These are phyloP conservation scores for Pseudoturritis turrita DNA, from an alignment of 345 rosid genomes.

Conservation along the genomic window DNA sequence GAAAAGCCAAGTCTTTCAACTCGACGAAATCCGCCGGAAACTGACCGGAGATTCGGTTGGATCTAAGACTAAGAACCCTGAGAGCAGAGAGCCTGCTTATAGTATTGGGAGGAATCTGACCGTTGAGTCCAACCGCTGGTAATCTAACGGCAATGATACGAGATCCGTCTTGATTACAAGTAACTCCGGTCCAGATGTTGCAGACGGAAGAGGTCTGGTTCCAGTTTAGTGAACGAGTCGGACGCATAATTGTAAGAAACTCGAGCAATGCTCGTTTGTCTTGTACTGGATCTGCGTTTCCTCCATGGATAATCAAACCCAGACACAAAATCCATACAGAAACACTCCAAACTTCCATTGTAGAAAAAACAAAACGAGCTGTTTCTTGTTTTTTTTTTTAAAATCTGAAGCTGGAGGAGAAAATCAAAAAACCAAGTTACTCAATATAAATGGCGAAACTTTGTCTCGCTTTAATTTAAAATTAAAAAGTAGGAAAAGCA, in stretches of 20 bases:
- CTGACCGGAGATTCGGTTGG: constrained; percentile 60
- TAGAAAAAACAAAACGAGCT: constrained; percentile 40
- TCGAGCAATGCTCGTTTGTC: constrained; percentile 89
- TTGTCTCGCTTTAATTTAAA: constrained; percentile 39
- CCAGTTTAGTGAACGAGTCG: constrained; percentile 76
- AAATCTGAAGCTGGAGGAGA: constrained; percentile 14
- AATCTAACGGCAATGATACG: constrained; percentile 64
- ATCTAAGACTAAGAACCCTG: constrained; percentile 81
- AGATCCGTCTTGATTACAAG: constrained; percentile 60
- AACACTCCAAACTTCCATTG: constrained; percentile 30
- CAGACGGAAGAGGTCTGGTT: constrained; percentile 52
- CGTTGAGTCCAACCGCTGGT: constrained; percentile 83
- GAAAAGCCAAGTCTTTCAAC: constrained; percentile 59
- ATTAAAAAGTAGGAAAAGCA: constrained; percentile 17
- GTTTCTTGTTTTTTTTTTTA: constrained; percentile 40
- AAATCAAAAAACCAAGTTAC: background rate
- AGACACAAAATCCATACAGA: constrained; percentile 27
- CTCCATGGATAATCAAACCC: constrained; percentile 28
- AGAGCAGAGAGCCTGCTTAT: constrained; percentile 69
- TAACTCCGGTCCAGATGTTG: constrained; percentile 76
- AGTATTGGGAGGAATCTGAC: constrained; percentile 77
- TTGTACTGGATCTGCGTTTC: constrained; percentile 48
- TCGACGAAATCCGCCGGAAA: constrained; percentile 69
- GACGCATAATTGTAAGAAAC: constrained; percentile 51
- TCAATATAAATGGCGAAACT: constrained; percentile 17